phyloP scores from a whole-genome alignment of 2,329 filamentous ascomycete species.

The Cladophialophora chaetospira region DNA sequence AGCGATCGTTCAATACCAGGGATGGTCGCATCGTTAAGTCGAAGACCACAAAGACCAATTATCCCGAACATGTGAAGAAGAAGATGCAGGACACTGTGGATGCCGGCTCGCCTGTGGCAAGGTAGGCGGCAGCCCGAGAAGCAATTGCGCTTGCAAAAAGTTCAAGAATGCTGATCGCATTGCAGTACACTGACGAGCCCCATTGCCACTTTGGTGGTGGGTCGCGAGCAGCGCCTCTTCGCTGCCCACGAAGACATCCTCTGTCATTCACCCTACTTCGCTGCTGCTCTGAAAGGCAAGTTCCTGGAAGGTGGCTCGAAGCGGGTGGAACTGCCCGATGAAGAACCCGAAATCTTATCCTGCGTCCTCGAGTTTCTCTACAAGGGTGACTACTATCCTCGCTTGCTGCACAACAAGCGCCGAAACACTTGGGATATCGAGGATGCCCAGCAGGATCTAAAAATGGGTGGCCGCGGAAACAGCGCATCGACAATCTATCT shows the following conservation, averaged over 20 bases:
- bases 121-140: conserved; percentile 22
- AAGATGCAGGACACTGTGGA: conserved; percentile 85
- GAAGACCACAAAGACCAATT: conserved; percentile 74
- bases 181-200: conserved; percentile 61
- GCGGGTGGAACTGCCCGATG: conserved; percentile 74
- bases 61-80: conserved; percentile 77
- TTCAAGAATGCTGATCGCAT: conserved; percentile 30
- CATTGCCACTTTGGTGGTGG: conserved; percentile 85
- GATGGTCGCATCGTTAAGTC: conserved; percentile 82
- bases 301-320: conserved; percentile 67
- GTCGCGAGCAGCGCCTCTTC: conserved; percentile 83
- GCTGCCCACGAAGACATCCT: conserved; percentile 94
- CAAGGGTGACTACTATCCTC: conserved; percentile 94
- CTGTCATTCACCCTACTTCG: conserved; percentile 81
- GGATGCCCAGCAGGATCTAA: conserved; percentile 60
- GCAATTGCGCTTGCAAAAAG: neutral
- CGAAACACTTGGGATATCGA: conserved; percentile 89
- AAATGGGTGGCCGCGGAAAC: conserved; percentile 61
- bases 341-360: conserved; percentile 88
- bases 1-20: conserved; percentile 81
- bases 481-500: conserved; percentile 79
- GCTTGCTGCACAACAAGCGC: conserved; percentile 82
- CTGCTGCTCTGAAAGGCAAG: conserved; percentile 68
- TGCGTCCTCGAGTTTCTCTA: conserved; percentile 95
- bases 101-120: conserved; percentile 52